Conservation (phyloP, 495 filamentous ascomycete genomes). For the Trypethelium eluteriae region DNA sequence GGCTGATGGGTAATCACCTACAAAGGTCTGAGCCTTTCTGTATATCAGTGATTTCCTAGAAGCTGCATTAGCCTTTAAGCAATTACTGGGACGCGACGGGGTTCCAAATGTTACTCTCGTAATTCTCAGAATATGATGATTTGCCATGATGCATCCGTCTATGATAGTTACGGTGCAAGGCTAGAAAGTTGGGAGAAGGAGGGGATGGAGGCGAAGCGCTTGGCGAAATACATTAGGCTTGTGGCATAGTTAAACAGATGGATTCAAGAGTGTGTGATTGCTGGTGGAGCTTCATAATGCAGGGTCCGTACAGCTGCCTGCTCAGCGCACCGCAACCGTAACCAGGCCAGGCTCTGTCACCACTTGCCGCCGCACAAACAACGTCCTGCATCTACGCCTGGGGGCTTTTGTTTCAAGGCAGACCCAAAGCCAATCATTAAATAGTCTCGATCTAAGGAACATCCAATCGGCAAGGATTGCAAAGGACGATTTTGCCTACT, state of each 20-base stretch:
- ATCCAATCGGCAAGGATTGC: no score
- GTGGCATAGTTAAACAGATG: neutral
- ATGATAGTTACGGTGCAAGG: neutral
- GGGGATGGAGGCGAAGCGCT: neutral
- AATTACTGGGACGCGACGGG: neutral
- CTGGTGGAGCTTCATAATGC: neutral
- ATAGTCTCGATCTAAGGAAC: no score
- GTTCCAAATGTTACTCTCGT: conserved; percentile 51
- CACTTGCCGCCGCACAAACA: neutral
- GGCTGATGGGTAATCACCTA: conserved; percentile 39
- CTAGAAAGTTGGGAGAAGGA: neutral
- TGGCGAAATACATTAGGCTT: conserved; percentile 4
- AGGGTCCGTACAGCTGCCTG: conserved; percentile 10
- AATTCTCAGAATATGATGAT: conserved; percentile 79
- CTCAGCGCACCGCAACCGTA: neutral
- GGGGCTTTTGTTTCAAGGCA: no score
- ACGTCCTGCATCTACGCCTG: no score
- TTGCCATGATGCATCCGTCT: conserved; percentile 49
- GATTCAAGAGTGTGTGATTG: no score
- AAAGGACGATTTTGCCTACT: no score
- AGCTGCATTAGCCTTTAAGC: neutral
- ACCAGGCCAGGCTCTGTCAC: neutral
- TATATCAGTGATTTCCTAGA: conserved; percentile 73
- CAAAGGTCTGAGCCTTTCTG: conserved; percentile 75
- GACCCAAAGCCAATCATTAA: no score